phyloP scores from a whole-genome alignment of 148 eudicot species.

The Silene latifolia region DNA sequence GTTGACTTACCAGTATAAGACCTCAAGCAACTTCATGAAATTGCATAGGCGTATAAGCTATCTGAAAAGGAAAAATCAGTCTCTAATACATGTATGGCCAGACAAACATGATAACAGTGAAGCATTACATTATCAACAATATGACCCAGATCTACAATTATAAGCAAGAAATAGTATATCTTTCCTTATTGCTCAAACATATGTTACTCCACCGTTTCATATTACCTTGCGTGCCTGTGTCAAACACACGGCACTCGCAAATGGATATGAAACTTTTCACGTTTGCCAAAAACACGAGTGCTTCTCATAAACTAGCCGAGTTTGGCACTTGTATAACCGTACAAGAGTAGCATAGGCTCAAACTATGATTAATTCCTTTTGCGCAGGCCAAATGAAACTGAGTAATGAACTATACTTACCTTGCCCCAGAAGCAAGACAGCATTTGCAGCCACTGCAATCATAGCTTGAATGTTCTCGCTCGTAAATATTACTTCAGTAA shows the following conservation, averaged over 20 bases:
- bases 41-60: constrained; percentile 63
- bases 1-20: constrained; percentile 43
- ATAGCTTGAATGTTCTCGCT: constrained; percentile 75
- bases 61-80: constrained; percentile 42
- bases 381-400: background rate
- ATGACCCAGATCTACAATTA: background rate
- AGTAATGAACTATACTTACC: constrained; percentile 38
- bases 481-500: constrained; percentile 59
- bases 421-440: constrained; percentile 80
- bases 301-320: too few species aligned
- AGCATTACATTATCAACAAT: background rate
- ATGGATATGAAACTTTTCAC: too few species aligned
- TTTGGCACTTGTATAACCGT: background rate
- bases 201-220: background rate
- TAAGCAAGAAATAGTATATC: background rate
- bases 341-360: background rate
- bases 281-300: background rate
- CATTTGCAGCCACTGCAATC: constrained; percentile 54
- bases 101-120: background rate
- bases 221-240: background rate
- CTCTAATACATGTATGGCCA: background rate
- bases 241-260: too few species aligned
- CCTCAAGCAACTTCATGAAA: constrained; percentile 47
- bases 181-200: background rate
- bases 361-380: constrained; percentile 1